These are phyloP conservation scores for Ustilago nuda DNA, from an alignment of 1,284 basidiomycete species.

Conservation along the genomic window DNA sequence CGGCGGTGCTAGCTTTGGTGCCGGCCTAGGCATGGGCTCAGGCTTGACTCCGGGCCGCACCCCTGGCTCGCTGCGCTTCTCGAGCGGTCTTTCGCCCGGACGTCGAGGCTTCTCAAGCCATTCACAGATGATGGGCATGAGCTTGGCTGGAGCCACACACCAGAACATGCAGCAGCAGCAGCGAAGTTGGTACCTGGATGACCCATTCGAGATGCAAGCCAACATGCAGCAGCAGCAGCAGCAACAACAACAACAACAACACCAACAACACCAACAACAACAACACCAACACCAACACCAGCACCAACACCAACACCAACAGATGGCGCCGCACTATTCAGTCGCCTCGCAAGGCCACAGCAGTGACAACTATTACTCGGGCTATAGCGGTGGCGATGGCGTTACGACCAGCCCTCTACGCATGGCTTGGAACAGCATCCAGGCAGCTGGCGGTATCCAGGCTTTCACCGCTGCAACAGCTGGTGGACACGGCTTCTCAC, in stretches of 20 bases:
- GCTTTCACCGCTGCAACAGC: conserved; percentile 36
- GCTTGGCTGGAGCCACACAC: conserved; percentile 27
- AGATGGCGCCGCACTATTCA: conserved; percentile 31
- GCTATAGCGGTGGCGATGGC: conserved; percentile 23
- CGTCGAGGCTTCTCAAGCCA: conserved; percentile 34
- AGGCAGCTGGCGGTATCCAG: conserved; percentile 48
- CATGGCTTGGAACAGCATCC: conserved; percentile 52
- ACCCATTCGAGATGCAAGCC: conserved; percentile 47
- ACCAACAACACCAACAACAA: too few relatives aligned
- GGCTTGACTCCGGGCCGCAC: conserved; percentile 44
- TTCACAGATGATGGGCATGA: conserved; percentile 37
- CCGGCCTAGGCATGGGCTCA: conserved; percentile 43
- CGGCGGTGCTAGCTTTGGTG: conserved; percentile 33
- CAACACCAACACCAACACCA: too few relatives aligned
- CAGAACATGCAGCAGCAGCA: conserved; percentile 33
- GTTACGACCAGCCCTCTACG: conserved; percentile 34
- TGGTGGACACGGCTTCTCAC: conserved; percentile 17
- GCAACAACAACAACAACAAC: not conserved
- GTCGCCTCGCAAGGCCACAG: conserved; percentile 23
- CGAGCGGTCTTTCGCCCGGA: conserved; percentile 42
- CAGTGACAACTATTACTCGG: conserved; percentile 16
- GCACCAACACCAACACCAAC: conserved; percentile 4
- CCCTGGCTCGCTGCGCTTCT: conserved; percentile 38
- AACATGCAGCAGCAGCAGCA: conserved; percentile 40
- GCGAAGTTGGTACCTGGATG: conserved; percentile 43